Conservation (phyloP, 805 yeast genomes). For the Kodamaea sagamina region DNA sequence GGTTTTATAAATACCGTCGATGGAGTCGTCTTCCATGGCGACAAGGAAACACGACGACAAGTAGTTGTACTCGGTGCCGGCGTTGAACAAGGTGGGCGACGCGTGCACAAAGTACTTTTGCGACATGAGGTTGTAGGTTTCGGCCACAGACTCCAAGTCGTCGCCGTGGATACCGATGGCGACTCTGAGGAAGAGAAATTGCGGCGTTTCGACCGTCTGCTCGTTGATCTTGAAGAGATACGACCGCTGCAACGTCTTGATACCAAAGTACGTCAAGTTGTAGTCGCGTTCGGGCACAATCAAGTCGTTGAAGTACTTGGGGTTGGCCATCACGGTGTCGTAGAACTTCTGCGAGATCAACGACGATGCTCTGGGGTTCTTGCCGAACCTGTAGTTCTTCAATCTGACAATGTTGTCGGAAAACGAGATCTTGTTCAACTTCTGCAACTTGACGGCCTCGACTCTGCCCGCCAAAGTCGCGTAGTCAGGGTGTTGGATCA, state of each 20-base stretch:
- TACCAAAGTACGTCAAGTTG: slow-evolving; percentile 80
- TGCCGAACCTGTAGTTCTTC: slow-evolving; percentile 15
- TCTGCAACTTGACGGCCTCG: slow-evolving; percentile 32
- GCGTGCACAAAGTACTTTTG: slow-evolving; percentile 61
- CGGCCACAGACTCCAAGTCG: slow-evolving; percentile 63
- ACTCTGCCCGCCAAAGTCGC: slow-evolving; percentile 40
- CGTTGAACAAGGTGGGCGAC: slow-evolving; percentile 62
- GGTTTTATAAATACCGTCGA: slow-evolving; percentile 63
- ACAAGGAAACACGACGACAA: slow-evolving; percentile 65
- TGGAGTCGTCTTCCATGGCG: slow-evolving; percentile 64
- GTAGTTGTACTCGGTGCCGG: slow-evolving; percentile 61
- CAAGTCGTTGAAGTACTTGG: slow-evolving; percentile 68
- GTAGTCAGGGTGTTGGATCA: slow-evolving; percentile 37
- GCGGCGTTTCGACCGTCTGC: slow-evolving; percentile 84
- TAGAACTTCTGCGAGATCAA: slow-evolving; percentile 69
- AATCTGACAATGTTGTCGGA: slow-evolving; percentile 26
- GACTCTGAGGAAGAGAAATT: slow-evolving; percentile 86
- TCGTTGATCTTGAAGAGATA: slow-evolving; percentile 61
- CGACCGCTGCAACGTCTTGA: slow-evolving; percentile 88
- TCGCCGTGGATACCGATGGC: slow-evolving; percentile 85
- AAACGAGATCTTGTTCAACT: slow-evolving; percentile 22
- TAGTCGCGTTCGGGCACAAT: slow-evolving; percentile 78
- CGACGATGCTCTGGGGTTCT: slow-evolving; percentile 14
- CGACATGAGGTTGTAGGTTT: slow-evolving; percentile 76
- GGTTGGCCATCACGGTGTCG: slow-evolving; percentile 61